Conservation (phyloP, 2,329 filamentous ascomycete species). For the Aspergillus glaucus region DNA sequence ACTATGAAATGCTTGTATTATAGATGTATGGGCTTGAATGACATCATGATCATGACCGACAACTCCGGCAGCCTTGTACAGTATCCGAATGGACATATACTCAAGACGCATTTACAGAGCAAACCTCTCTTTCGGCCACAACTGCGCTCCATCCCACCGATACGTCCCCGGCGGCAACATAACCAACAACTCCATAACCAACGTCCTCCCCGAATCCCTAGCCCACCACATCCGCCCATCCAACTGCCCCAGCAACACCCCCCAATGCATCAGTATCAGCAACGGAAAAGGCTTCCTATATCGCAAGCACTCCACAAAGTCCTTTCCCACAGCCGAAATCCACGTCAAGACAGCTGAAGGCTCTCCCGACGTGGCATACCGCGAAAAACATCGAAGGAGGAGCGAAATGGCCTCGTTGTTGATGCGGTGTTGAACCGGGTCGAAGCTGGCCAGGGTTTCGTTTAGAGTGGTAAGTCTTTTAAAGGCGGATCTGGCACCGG, state of each 20-base stretch:
- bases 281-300: constrained; percentile 25
- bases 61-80: too few relatives aligned
- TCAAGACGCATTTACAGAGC: constrained; percentile 11
- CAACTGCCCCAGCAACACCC: constrained; percentile 25
- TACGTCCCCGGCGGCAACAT: constrained; percentile 13
- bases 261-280: constrained; percentile 33
- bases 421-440: constrained; percentile 22
- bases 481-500: constrained; percentile 20
- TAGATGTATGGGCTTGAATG: too few relatives aligned
- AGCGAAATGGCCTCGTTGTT: constrained; percentile 23
- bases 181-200: constrained; percentile 22
- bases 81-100: too few relatives aligned
- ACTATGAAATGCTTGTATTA: too few relatives aligned
- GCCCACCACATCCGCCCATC: constrained; percentile 31
- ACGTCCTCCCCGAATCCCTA: constrained; percentile 22
- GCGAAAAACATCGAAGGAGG: constrained; percentile 23
- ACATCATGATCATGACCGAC: too few relatives aligned
- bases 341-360: constrained; percentile 28
- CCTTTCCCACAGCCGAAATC: constrained; percentile 25
- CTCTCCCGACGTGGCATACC: constrained; percentile 18
- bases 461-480: constrained; percentile 21
- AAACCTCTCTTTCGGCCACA: constrained; percentile 26
- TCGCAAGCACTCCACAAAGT: constrained; percentile 25
- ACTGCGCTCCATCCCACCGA: constrained; percentile 21
- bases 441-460: constrained; percentile 18